Conservation (phyloP, 75 land plant genomes). For the Selaginella moellendorffii region DNA sequence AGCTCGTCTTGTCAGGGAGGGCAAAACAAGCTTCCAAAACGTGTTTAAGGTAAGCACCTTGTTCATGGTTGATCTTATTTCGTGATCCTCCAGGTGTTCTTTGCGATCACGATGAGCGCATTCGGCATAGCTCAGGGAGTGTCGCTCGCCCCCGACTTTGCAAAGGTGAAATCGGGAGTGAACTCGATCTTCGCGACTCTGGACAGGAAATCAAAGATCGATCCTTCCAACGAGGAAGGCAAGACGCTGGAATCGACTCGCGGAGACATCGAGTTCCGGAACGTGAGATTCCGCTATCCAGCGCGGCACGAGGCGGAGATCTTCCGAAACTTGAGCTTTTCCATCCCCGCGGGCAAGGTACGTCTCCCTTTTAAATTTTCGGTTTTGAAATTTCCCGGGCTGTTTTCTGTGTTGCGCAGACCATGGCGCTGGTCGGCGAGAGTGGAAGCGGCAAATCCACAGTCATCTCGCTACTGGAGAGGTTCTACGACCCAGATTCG, state of each 20-base stretch:
- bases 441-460: too few species aligned
- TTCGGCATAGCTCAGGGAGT: conserved; percentile 48
- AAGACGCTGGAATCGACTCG: conserved; percentile 21
- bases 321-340: conserved; percentile 35
- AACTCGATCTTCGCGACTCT: conserved; percentile 54
- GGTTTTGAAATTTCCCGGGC: neutral
- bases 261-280: conserved; percentile 52
- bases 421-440: neutral
- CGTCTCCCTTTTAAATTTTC: neutral
- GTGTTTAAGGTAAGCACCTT: conserved; percentile 1
- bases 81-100: conserved; percentile 40
- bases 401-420: neutral
- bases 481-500: neutral
- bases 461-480: conserved; percentile 16
- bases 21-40: conserved; percentile 1
- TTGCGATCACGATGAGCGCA: conserved; percentile 58
- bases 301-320: conserved; percentile 39
- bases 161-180: conserved; percentile 44
- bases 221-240: conserved; percentile 27
- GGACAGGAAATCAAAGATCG: conserved; percentile 50
- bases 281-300: conserved; percentile 58
- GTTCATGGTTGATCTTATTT: too few species aligned
- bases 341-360: conserved; percentile 52
- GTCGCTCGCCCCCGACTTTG: conserved; percentile 39
- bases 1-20: conserved; percentile 4